Percentiles rank a stretch among this genome's conserved stretches.
phyloP scores from a whole-genome alignment of 192 early-diverging fungal genomes.

The Podila epicladia region DNA sequence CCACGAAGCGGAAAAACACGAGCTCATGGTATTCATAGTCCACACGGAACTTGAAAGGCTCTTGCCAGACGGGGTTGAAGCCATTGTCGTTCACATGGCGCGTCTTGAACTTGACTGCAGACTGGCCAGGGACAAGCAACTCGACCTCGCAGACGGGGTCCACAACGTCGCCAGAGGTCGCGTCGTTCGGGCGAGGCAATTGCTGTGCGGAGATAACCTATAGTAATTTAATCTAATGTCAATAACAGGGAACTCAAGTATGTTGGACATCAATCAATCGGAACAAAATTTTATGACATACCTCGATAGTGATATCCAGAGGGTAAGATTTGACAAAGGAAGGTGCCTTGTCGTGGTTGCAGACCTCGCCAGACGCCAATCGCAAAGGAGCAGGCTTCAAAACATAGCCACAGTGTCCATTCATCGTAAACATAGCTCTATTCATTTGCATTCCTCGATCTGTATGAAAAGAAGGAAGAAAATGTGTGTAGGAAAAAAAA shows the following conservation, averaged over 20 bases:
- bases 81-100: slow-evolving; percentile 65
- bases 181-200: slow-evolving; percentile 70
- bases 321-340: slow-evolving; percentile 33
- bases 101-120: slow-evolving; percentile 60
- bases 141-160: slow-evolving; percentile 74
- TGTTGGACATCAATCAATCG: not conserved
- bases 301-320: slow-evolving; percentile 46
- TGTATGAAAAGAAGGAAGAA: slow-evolving; percentile 10
- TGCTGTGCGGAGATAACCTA: slow-evolving; percentile 78
- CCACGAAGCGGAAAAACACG: slow-evolving; percentile 54
- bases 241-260: not conserved
- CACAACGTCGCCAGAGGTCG: slow-evolving; percentile 55
- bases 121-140: slow-evolving; percentile 52
- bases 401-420: slow-evolving; percentile 82
- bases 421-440: slow-evolving; percentile 82
- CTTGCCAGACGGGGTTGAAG: slow-evolving; percentile 56
- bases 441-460: slow-evolving; percentile 86
- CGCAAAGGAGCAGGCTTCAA: slow-evolving; percentile 72
- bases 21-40: slow-evolving; percentile 52
- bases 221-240: not conserved
- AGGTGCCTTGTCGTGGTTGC: slow-evolving; percentile 36
- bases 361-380: slow-evolving; percentile 15
- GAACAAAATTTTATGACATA: slow-evolving; percentile 3
- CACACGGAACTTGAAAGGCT: slow-evolving; percentile 47
- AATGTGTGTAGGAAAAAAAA: not conserved